These are phyloP conservation scores for Diddensiella santjacobensis DNA, from an alignment of 805 yeast genomes.

Conservation along the genomic window DNA sequence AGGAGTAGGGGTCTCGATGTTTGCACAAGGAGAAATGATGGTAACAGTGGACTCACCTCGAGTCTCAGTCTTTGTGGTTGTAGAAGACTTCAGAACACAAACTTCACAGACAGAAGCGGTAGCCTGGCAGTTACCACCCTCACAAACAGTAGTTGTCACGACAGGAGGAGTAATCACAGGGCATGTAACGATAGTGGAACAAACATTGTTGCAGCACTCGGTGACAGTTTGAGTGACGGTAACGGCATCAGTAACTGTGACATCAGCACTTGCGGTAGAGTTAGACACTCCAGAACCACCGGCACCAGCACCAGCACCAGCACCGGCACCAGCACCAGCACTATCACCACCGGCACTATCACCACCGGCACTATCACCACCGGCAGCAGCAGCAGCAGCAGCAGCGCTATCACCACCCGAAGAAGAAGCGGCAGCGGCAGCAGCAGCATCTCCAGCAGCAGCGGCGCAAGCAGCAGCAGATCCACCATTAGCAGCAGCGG, in stretches of 20 bases:
- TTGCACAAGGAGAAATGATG: conserved; percentile 20
- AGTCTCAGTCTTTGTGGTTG: conserved; percentile 17
- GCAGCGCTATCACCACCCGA: not conserved
- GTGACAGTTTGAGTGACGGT: conserved; percentile 23
- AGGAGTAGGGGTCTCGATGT: conserved; percentile 7
- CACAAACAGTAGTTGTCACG: conserved; percentile 15
- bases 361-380: not conserved
- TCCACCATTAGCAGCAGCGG: not conserved
- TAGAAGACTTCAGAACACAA: conserved; percentile 11
- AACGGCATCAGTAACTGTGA: conserved; percentile 13
- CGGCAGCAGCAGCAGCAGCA: not conserved
- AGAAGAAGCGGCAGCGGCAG: not conserved
- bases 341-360: not conserved
- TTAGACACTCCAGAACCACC: not conserved
- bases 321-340: conserved; percentile 9
- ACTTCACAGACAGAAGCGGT: conserved; percentile 8
- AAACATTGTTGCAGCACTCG: conserved; percentile 19
- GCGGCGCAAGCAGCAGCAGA: not conserved
- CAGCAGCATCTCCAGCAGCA: conserved; percentile 5
- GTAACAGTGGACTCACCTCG: conserved; percentile 16
- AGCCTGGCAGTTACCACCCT: conserved; percentile 8
- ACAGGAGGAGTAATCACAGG: conserved; percentile 15
- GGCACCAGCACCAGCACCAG: not conserved
- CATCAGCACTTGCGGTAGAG: not conserved
- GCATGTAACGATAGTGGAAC: conserved; percentile 17